phyloP scores from a whole-genome alignment of 208 protist species.

The Leishmania lainsoni region DNA sequence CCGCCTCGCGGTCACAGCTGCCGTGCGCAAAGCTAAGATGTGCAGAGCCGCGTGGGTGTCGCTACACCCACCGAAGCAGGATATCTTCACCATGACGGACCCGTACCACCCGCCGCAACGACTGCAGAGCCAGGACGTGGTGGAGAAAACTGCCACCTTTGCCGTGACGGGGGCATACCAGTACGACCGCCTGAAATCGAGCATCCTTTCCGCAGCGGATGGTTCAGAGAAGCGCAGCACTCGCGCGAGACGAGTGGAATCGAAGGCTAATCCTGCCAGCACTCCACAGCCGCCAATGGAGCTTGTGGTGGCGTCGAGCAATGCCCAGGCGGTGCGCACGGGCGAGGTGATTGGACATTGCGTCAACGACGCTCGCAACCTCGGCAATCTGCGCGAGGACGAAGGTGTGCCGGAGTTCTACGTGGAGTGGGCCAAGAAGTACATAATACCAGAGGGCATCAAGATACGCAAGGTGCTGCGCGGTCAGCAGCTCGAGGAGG shows the following conservation, averaged over 20 bases:
- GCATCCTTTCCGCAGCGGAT: background rate
- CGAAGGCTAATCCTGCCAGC: background rate
- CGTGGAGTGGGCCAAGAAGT: constrained; percentile 66
- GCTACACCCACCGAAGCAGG: constrained; percentile 34
- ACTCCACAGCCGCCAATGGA: constrained; percentile 24
- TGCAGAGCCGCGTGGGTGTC: constrained; percentile 21
- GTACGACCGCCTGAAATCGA: constrained; percentile 65
- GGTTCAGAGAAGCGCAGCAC: background rate
- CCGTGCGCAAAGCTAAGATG: constrained; percentile 69
- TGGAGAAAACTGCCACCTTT: constrained; percentile 71
- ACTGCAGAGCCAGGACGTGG: constrained; percentile 46
- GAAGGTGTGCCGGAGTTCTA: constrained; percentile 81
- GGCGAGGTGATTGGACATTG: constrained; percentile 73
- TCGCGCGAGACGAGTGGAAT: background rate
- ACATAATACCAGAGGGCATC: constrained; percentile 50
- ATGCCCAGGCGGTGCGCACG: constrained; percentile 47
- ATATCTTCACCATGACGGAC: constrained; percentile 27
- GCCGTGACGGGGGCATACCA: constrained; percentile 77
- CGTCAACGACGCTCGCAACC: constrained; percentile 77
- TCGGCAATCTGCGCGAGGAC: constrained; percentile 86
- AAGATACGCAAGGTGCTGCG: constrained; percentile 61
- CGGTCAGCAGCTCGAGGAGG: constrained; percentile 49
- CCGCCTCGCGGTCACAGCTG: constrained; percentile 65
- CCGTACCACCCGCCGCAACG: constrained; percentile 47
- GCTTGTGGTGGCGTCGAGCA: constrained; percentile 46